A percentile compares a stretch with the other conserved stretches of the same genome.
These are phyloP conservation scores for Marsdenia floribunda DNA, from an alignment of 257 asterid genomes.

Conservation along the genomic window DNA sequence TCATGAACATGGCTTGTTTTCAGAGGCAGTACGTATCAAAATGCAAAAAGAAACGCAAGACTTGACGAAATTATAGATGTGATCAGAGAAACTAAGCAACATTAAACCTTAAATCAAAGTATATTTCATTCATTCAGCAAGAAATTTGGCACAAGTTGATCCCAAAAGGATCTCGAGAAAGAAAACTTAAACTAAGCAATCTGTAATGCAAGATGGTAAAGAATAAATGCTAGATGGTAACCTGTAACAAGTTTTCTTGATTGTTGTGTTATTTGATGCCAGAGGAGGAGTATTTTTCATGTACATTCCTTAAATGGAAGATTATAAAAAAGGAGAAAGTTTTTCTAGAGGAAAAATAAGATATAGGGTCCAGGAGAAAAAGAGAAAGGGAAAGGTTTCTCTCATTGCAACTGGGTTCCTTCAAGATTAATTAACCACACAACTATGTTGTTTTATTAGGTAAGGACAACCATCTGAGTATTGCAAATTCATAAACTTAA, in stretches of 20 bases:
- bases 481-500: neutral
- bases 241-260: constrained; percentile 73
- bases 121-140: neutral
- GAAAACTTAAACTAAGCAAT: neutral
- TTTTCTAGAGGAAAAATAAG: neutral
- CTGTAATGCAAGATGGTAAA: neutral
- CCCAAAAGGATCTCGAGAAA: neutral
- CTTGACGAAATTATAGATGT: neutral
- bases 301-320: constrained; percentile 60
- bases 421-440: neutral
- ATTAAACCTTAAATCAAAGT: neutral
- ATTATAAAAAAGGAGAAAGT: too few relatives aligned
- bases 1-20: neutral
- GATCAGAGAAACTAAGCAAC: neutral
- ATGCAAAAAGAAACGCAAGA: neutral
- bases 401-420: neutral
- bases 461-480: neutral
- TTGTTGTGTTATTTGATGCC: constrained; percentile 50
- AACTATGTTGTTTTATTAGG: neutral
- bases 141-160: neutral
- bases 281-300: constrained; percentile 85
- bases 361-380: neutral
- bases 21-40: neutral
- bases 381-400: neutral
- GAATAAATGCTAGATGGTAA: constrained; percentile 25